These are phyloP conservation scores for Ceratocystis lukuohia DNA, from an alignment of 2,329 filamentous ascomycete genomes.

Conservation along the genomic window DNA sequence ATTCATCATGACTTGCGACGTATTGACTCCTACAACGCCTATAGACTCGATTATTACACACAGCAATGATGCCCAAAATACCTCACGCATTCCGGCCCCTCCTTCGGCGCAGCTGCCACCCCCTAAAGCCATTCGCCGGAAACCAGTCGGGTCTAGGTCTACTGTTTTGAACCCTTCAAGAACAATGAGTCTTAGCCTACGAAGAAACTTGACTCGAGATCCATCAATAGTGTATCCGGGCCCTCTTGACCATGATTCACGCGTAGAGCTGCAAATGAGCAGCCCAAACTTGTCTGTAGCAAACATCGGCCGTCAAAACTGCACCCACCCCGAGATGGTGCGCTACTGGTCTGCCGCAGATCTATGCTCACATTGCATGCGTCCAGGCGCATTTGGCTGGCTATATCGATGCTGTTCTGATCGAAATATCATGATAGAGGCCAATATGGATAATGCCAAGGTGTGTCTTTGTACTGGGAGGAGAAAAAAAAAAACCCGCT, in stretches of 20 bases:
- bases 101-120: not conserved
- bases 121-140: not conserved
- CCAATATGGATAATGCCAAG: conserved; percentile 22
- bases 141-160: not conserved
- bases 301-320: not conserved
- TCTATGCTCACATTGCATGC: conserved; percentile 33
- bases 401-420: conserved; percentile 63
- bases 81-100: not conserved
- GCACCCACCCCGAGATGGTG: conserved; percentile 9
- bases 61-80: not conserved
- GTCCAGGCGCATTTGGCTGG: conserved; percentile 49
- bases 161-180: not conserved
- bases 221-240: conserved; percentile 7
- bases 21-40: conserved; percentile 1
- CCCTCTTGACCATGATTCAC: not conserved
- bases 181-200: not conserved
- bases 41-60: not conserved
- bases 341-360: conserved; percentile 11
- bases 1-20: not conserved
- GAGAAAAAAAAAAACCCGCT: not conserved
- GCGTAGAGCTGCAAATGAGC: not conserved
- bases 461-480: conserved; percentile 20
- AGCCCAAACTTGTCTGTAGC: not conserved
- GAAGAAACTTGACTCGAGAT: conserved; percentile 4
- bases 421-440: conserved; percentile 31